Conservation (phyloP, 768 basidiomycete genomes). For the Phanerodontia chrysosporium region DNA sequence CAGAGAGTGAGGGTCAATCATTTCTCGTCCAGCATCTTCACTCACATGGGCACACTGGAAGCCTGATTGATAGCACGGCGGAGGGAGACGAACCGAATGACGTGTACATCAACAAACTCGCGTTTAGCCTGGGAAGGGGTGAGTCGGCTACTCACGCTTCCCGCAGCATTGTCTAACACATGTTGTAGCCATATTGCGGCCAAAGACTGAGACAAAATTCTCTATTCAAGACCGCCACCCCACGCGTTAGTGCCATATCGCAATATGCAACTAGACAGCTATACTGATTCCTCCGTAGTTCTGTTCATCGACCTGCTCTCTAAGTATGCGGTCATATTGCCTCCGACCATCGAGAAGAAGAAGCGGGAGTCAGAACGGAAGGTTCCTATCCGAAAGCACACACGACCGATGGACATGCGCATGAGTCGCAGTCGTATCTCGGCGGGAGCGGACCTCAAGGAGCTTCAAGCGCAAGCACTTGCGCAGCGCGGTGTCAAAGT, state of each 20-base stretch:
- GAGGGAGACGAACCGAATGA: slow-evolving; percentile 62
- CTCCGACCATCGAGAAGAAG: slow-evolving; percentile 79
- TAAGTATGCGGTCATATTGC: slow-evolving; percentile 69
- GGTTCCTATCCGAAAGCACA: slow-evolving; percentile 79
- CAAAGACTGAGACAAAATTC: slow-evolving; percentile 74
- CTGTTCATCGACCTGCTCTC: slow-evolving; percentile 83
- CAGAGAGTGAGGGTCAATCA: slow-evolving; percentile 45
- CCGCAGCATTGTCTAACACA: background rate
- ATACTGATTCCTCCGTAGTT: slow-evolving; percentile 36
- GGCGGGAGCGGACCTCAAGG: slow-evolving; percentile 61
- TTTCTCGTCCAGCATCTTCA: background rate
- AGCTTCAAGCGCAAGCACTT: slow-evolving; percentile 64
- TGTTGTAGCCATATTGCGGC: slow-evolving; percentile 68
- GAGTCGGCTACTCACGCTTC: slow-evolving; percentile 27
- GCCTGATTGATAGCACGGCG: slow-evolving; percentile 62
- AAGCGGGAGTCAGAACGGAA: slow-evolving; percentile 85
- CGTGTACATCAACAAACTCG: slow-evolving; percentile 82
- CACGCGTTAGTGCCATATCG: slow-evolving; percentile 44
- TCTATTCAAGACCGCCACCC: slow-evolving; percentile 92
- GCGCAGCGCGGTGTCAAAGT: slow-evolving; percentile 24
- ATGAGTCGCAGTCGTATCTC: slow-evolving; percentile 76
- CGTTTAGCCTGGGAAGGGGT: slow-evolving; percentile 85
- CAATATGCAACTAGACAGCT: background rate
- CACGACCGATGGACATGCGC: slow-evolving; percentile 85
- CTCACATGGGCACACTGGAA: slow-evolving; percentile 24